Evolutionary conservation across 805 yeast species (phyloP).

Genomic region (Sugiyamaella smithiae): DNA sequence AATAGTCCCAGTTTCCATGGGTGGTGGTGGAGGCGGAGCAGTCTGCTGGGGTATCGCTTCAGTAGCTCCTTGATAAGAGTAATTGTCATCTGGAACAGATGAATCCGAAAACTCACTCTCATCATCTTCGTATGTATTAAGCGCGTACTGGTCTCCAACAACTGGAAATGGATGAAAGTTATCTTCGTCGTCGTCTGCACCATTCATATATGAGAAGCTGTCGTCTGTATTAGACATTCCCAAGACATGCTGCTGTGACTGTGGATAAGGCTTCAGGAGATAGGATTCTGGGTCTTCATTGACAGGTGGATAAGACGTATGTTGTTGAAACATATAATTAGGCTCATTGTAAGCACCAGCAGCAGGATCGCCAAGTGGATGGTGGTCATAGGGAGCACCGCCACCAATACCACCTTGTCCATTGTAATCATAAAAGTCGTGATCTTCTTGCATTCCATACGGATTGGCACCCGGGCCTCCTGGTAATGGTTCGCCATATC

Average conservation of each 20-base stretch:
- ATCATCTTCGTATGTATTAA: slow-evolving; percentile 33
- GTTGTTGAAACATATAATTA: background rate
- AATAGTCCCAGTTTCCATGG: background rate
- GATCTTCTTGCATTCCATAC: background rate
- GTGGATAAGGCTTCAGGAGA: slow-evolving; percentile 17
- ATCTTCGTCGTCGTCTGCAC: slow-evolving; percentile 26
- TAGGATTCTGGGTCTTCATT: slow-evolving; percentile 18
- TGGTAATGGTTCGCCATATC: background rate
- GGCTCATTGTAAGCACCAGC: slow-evolving; percentile 5
- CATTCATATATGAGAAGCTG: slow-evolving; percentile 6
- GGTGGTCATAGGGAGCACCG: background rate
- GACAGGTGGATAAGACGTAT: background rate
- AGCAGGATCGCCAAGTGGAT: background rate
- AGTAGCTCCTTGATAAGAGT: slow-evolving; percentile 13
- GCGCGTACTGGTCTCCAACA: slow-evolving; percentile 36
- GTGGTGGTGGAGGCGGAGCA: background rate
- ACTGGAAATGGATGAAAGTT: slow-evolving; percentile 37
- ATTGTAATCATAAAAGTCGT: slow-evolving; percentile 2
- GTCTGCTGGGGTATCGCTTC: slow-evolving; percentile 7
- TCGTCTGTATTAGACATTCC: slow-evolving; percentile 14
- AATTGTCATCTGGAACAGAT: slow-evolving; percentile 25
- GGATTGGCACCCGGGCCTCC: background rate
- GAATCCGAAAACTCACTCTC: slow-evolving; percentile 18
- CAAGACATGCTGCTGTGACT: slow-evolving; percentile 13
- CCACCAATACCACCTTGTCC: background rate